These are phyloP conservation scores for Mycena haematopus DNA, from an alignment of 768 basidiomycete genomes.

Conservation along the genomic window DNA sequence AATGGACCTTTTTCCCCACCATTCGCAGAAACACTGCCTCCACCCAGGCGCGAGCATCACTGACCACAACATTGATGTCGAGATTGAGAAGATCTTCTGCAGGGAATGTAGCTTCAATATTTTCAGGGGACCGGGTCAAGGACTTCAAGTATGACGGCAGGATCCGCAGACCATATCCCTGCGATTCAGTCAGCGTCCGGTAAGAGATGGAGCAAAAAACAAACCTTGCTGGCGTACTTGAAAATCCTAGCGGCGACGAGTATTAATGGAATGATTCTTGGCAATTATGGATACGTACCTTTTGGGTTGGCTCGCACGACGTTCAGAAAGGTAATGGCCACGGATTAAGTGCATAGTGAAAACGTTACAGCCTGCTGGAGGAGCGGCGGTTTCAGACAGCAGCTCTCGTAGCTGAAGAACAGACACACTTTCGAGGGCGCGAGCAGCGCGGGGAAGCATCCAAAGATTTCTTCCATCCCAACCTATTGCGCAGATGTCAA, in stretches of 20 bases:
- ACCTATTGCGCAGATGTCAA: conserved; percentile 15
- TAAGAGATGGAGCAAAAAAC: background rate
- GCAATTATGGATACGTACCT: background rate
- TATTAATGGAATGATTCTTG: too few relatives aligned
- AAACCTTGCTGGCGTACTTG: conserved; percentile 13
- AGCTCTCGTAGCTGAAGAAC: too few relatives aligned
- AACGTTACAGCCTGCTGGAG: too few relatives aligned
- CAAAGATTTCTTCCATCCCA: conserved; percentile 14
- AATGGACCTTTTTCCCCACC: background rate
- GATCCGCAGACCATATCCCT: background rate
- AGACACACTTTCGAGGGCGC: conserved; percentile 13
- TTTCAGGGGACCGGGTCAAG: background rate
- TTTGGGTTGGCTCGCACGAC: background rate
- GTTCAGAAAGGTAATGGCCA: conserved; percentile 2
- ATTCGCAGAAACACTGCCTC: background rate
- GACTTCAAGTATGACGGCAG: background rate
- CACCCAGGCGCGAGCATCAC: background rate
- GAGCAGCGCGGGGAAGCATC: too few relatives aligned
- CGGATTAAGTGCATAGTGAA: conserved; percentile 5
- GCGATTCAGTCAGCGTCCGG: too few relatives aligned
- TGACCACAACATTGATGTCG: background rate
- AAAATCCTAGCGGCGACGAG: background rate
- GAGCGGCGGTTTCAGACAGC: too few relatives aligned
- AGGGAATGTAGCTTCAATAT: background rate
- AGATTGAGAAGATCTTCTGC: background rate